phyloP scores from a whole-genome alignment of 345 rosid genomes.

The Pelargonium nanum region DNA sequence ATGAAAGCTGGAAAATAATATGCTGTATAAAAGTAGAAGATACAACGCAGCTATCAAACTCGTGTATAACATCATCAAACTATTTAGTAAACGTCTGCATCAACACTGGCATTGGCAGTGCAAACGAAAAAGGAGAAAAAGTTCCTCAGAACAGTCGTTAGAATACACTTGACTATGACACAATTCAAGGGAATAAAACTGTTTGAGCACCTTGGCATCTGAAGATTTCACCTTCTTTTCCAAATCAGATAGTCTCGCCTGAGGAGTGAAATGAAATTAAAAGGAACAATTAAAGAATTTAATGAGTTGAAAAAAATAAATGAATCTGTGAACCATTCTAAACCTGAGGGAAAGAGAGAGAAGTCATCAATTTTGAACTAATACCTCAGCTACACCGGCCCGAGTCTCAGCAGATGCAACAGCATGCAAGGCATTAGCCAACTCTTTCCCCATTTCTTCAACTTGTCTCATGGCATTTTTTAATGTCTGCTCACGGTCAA shows the following conservation, averaged over 20 bases:
- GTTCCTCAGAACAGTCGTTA: background rate
- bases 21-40: no score
- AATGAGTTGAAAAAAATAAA: background rate
- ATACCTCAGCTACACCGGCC: constrained; percentile 87
- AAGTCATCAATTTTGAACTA: background rate
- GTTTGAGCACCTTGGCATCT: constrained; percentile 52
- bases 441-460: constrained; percentile 71
- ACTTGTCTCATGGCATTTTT: constrained; percentile 74
- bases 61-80: no score
- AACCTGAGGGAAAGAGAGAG: background rate
- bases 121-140: no score
- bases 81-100: no score
- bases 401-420: constrained; percentile 73
- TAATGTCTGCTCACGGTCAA: constrained; percentile 59
- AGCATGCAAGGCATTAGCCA: constrained; percentile 63
- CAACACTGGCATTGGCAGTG: no score
- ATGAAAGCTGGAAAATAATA: no score
- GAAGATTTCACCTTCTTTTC: constrained; percentile 50
- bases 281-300: no score
- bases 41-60: no score
- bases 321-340: background rate
- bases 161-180: background rate
- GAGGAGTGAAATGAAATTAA: constrained; percentile 2
- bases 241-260: constrained; percentile 70
- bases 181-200: background rate